Percentiles rank a stretch among this genome's conserved stretches.
These are phyloP conservation scores for Pilasporangium apinafurcum DNA, from an alignment of 352 stramenopile genomes.

Conservation along the genomic window DNA sequence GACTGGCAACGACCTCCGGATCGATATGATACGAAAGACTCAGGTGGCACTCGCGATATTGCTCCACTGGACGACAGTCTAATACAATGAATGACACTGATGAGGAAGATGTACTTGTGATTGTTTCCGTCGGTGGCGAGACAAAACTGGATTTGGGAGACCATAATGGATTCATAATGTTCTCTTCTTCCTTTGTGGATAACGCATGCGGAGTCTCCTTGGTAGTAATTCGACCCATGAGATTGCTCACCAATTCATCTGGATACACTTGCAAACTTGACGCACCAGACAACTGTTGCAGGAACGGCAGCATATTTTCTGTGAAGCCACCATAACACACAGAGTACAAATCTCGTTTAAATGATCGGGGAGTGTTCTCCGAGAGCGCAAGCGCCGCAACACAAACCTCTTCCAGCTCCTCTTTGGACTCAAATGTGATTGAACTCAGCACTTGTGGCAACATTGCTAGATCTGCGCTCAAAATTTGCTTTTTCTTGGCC, in stretches of 20 bases:
- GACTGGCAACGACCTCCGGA: conserved; percentile 60
- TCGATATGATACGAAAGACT: conserved; percentile 86
- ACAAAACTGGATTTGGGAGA: conserved; percentile 13
- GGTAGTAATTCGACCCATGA: conserved; percentile 44
- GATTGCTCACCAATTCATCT: conserved; percentile 73
- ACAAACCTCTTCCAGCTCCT: conserved; percentile 60
- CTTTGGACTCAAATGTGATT: conserved; percentile 51
- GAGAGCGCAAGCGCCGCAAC: conserved; percentile 40
- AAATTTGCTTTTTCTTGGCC: conserved; percentile 45
- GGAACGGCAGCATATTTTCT: conserved; percentile 54
- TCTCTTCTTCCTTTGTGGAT: background rate
- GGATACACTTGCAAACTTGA: conserved; percentile 83
- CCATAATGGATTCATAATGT: conserved; percentile 25
- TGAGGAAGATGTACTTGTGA: conserved; percentile 19
- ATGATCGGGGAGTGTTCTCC: conserved; percentile 64
- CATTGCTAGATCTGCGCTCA: conserved; percentile 64
- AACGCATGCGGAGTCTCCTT: background rate
- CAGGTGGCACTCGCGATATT: conserved; percentile 77
- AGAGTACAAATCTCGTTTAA: conserved; percentile 74
- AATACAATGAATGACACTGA: conserved; percentile 78
- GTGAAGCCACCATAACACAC: conserved; percentile 78
- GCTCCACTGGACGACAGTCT: conserved; percentile 67
- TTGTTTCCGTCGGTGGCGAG: conserved; percentile 33
- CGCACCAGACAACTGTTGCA: conserved; percentile 58
- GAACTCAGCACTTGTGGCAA: conserved; percentile 77